Conservation (phyloP, 331 rosid genomes). For the Phaseolus coccineus region DNA sequence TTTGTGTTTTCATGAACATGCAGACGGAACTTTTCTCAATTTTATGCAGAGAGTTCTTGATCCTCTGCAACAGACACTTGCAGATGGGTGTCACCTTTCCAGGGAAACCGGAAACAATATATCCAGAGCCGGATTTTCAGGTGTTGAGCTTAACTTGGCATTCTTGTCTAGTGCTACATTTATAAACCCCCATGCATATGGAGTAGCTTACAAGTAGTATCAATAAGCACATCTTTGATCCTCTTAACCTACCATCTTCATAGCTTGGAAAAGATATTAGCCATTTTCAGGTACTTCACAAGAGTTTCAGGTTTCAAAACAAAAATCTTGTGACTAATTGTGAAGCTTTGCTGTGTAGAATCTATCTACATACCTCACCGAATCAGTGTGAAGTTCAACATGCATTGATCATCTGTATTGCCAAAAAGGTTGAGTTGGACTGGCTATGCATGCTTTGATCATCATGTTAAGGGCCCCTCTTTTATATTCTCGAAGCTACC, state of each 20-base stretch:
- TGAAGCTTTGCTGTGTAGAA: background rate
- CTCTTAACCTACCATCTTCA: background rate
- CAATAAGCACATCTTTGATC: constrained; percentile 27
- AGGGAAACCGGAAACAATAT: constrained; percentile 68
- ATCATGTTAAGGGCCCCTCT: background rate
- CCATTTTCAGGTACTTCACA: constrained; percentile 32
- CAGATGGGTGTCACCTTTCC: constrained; percentile 86
- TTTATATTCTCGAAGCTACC: background rate
- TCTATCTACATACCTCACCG: background rate
- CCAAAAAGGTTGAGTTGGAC: constrained; percentile 11
- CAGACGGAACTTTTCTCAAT: constrained; percentile 76
- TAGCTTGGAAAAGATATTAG: constrained; percentile 29
- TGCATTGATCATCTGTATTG: constrained; percentile 13
- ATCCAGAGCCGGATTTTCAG: constrained; percentile 72
- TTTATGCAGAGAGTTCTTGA: constrained; percentile 68
- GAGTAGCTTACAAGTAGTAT: constrained; percentile 69
- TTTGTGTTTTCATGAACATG: constrained; percentile 35
- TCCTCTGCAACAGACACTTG: constrained; percentile 75
- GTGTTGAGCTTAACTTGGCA: constrained; percentile 59
- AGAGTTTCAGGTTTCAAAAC: constrained; percentile 10
- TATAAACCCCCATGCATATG: constrained; percentile 76
- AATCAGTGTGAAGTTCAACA: background rate
- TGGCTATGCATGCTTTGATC: constrained; percentile 18
- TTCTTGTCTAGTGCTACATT: constrained; percentile 58
- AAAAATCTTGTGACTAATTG: background rate